A percentile compares a stretch with the other conserved stretches of the same genome.
Conservation (phyloP, 441 rosid genomes). For the Croton laevigatus region DNA sequence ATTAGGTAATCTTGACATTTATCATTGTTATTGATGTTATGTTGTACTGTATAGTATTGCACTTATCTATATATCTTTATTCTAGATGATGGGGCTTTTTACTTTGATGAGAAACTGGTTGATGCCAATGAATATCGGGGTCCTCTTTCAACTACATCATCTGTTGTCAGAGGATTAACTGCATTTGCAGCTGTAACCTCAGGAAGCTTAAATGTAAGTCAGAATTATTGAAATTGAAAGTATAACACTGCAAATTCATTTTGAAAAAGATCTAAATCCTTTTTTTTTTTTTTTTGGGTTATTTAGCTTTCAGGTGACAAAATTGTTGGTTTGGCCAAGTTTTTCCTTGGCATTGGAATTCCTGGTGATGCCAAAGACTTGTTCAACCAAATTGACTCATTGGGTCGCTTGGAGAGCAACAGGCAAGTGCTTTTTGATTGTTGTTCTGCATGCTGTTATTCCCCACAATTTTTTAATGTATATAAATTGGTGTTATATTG, state of each 20-base stretch:
- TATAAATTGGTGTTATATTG: background rate
- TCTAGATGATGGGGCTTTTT: conserved; percentile 78
- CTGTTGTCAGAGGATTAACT: conserved; percentile 77
- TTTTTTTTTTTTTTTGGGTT: conserved; percentile 23
- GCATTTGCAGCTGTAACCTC: conserved; percentile 61
- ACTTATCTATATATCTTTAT: conserved; percentile 13
- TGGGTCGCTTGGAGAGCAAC: conserved; percentile 77
- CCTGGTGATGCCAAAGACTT: conserved; percentile 83
- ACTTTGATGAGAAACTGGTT: conserved; percentile 73
- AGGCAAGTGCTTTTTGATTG: conserved; percentile 43
- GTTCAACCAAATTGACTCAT: conserved; percentile 77
- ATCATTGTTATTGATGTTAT: background rate
- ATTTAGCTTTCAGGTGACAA: conserved; percentile 76
- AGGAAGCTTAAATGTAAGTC: conserved; percentile 59
- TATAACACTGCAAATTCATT: conserved; percentile 15
- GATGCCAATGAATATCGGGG: conserved; percentile 49
- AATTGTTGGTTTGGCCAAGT: conserved; percentile 81
- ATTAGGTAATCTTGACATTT: background rate
- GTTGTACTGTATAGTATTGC: background rate
- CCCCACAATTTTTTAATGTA: background rate
- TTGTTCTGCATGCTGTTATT: conserved; percentile 3
- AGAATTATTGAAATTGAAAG: background rate
- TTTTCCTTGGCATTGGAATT: conserved; percentile 79
- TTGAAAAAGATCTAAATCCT: conserved; percentile 20
- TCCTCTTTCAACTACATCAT: conserved; percentile 73